Conservation (phyloP, 2,329 filamentous ascomycete genomes). For the Penicillium glabrum region DNA sequence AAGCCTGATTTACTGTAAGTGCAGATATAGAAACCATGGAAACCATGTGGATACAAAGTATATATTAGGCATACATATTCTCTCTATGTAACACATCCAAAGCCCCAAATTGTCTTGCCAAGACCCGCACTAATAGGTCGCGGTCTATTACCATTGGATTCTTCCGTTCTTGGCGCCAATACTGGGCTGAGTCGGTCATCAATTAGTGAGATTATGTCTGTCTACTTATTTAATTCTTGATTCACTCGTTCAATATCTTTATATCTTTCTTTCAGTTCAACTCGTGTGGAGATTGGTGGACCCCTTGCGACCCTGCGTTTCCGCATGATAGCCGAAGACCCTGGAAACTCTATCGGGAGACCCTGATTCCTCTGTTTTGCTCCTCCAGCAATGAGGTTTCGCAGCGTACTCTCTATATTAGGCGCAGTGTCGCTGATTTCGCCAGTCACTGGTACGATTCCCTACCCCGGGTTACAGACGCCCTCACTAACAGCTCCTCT, state of each 20-base stretch:
- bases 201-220: background rate
- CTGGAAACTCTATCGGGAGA: constrained; percentile 17
- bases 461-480: background rate
- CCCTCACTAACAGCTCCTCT: constrained; percentile 6
- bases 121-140: background rate
- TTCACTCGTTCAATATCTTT: background rate
- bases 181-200: background rate
- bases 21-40: background rate
- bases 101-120: background rate
- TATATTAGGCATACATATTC: background rate
- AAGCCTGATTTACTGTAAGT: no score
- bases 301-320: constrained; percentile 1
- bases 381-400: constrained; percentile 20
- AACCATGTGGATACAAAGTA: background rate
- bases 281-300: background rate
- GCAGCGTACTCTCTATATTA: constrained; percentile 15
- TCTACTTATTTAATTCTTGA: background rate
- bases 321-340: constrained; percentile 9
- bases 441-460: constrained; percentile 14
- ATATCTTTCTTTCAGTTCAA: background rate
- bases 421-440: constrained; percentile 17
- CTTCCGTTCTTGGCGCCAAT: constrained; percentile 14
- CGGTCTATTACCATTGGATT: constrained; percentile 7
- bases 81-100: background rate
- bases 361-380: constrained; percentile 1